A percentile compares a stretch with the other conserved stretches of the same genome.
These are phyloP conservation scores for Leishmania mexicana DNA, from an alignment of 208 protist genomes.

Conservation along the genomic window DNA sequence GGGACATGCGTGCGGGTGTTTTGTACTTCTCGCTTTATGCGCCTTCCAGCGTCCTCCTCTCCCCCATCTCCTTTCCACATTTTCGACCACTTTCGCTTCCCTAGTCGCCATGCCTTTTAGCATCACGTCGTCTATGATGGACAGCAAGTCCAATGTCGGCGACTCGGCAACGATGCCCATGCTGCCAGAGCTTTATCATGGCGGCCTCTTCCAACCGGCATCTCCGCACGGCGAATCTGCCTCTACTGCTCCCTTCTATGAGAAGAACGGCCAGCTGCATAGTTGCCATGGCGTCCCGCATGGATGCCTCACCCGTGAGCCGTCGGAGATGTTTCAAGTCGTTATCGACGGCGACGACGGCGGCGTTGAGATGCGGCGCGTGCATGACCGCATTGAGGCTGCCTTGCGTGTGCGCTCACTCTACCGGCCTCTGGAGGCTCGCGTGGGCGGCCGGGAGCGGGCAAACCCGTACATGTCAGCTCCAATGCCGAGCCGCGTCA, in stretches of 20 bases:
- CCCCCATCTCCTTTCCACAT: too few relatives aligned
- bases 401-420: conserved; percentile 65
- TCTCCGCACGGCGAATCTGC: background rate
- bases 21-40: background rate
- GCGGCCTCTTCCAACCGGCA: background rate
- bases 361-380: conserved; percentile 84
- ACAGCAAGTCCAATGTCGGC: background rate
- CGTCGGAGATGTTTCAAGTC: conserved; percentile 83
- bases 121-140: background rate
- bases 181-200: background rate
- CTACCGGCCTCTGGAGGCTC: conserved; percentile 37
- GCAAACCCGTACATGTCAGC: conserved; percentile 24
- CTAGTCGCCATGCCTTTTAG: background rate
- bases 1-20: background rate
- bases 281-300: background rate
- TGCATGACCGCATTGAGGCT: conserved; percentile 83
- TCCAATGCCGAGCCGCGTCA: conserved; percentile 35
- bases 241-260: background rate
- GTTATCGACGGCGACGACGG: conserved; percentile 92
- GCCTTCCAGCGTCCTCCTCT: background rate
- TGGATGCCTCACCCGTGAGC: conserved; percentile 17
- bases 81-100: background rate
- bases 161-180: conserved; percentile 4
- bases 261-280: background rate
- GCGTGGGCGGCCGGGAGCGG: conserved; percentile 8